A percentile compares a stretch with the other conserved stretches of the same genome.
These are phyloP conservation scores for Vicia sativa DNA, from an alignment of 306 rosid genomes.

Conservation along the genomic window DNA sequence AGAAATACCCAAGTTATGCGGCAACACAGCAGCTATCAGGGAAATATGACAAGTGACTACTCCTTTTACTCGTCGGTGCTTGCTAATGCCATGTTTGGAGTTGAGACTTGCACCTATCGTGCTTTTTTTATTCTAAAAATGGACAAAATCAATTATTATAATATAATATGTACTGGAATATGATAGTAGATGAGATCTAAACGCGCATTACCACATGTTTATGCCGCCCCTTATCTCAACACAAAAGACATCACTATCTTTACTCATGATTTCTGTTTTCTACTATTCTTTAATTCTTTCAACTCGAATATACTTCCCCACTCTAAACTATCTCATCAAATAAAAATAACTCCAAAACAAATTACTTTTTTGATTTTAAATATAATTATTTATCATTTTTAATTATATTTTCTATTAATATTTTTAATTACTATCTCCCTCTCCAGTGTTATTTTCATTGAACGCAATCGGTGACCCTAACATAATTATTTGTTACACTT, in stretches of 20 bases:
- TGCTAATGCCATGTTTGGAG: not conserved
- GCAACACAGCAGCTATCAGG: not conserved
- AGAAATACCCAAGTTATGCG: slow-evolving; percentile 1
- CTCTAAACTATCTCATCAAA: too few species aligned
- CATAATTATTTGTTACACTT: too few species aligned
- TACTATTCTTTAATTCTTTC: not conserved
- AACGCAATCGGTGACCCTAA: too few species aligned
- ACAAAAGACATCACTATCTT: slow-evolving; percentile 34
- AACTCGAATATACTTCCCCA: not conserved
- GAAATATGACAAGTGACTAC: slow-evolving; percentile 6
- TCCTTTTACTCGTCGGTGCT: slow-evolving; percentile 13
- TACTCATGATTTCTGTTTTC: slow-evolving; percentile 2
- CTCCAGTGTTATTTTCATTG: too few species aligned
- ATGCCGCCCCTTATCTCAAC: slow-evolving; percentile 38
- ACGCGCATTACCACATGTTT: slow-evolving; percentile 31
- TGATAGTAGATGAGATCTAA: not conserved
- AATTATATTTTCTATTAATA: too few species aligned
- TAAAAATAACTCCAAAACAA: too few species aligned
- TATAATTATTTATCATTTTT: too few species aligned
- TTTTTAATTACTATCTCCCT: too few species aligned
- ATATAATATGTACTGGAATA: not conserved
- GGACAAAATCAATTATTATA: not conserved
- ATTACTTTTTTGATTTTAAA: too few species aligned
- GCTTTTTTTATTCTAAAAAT: not conserved
- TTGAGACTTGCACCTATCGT: not conserved